Base-by-base conservation (phyloP, 768 basidiomycete genomes). In the Suillus subluteus region DNA sequence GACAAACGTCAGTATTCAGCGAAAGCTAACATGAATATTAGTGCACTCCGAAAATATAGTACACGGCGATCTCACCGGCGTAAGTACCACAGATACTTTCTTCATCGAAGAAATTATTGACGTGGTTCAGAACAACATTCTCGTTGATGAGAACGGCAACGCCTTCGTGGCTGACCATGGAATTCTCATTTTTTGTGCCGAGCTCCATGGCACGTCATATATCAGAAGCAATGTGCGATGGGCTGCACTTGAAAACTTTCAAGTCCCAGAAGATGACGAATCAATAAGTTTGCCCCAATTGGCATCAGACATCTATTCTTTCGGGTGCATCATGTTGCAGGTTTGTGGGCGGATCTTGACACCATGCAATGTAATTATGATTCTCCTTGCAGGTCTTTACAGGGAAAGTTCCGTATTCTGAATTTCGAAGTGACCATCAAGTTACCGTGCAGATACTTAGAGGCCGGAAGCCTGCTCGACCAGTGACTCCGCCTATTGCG, bases 161-260 rank as follows among this genome's bases (percentile, higher is more conserved):
- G 52, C 65, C 15, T 64, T 15, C 9, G 7, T 66, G 4, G 61
- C 79, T 65, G 83, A 83, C 65, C 83, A 83, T 66, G 83, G 82
- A 3, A 70, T 83, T 9, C 82, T 81, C n/a, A 80, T 68, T 30
- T 75, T 83, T 59, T 72, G 78, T 15, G 72, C 72, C 26, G 79
- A 82, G 63, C 72, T 79, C 63, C 73, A 77, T 44, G 72, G 76
- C n/a, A 65, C 73, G 15, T 72, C 71, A 26, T 75, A 68, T 35
- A 72, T 48, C 38, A 38, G 52, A 65, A 63, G 63, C 16, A 54
- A 41, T 48, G 62, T 66, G 8, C 62, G 62, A 41, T 66, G 65
- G 65, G 62, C 65, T 4, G 65, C 65, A n/a, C 65, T 62, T 9
- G 65, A 66, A 44, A 38, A 64, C 21, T 64, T 66, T 26, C 11